Conservation (phyloP, 495 filamentous ascomycete species). For the Bacidia rubella region DNA sequence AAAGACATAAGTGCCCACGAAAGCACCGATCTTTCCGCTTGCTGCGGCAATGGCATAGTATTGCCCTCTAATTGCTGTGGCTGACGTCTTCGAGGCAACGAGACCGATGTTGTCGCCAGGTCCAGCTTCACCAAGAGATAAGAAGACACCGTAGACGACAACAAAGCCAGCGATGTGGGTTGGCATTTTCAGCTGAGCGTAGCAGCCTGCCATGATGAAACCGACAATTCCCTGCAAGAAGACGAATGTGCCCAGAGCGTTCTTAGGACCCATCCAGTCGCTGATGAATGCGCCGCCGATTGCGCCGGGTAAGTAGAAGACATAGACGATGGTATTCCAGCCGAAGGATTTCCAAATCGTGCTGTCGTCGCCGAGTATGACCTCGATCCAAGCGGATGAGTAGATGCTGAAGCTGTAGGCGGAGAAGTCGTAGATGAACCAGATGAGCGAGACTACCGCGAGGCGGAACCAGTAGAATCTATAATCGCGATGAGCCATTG, state of each 20-base stretch:
- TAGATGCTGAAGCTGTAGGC: slow-evolving; percentile 72
- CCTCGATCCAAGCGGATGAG: slow-evolving; percentile 51
- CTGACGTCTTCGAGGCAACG: slow-evolving; percentile 72
- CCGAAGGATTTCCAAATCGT: slow-evolving; percentile 65
- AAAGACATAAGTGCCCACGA: slow-evolving; percentile 77
- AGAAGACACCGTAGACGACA: slow-evolving; percentile 66
- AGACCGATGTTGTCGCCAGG: slow-evolving; percentile 89
- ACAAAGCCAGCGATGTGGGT: slow-evolving; percentile 62
- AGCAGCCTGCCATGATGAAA: slow-evolving; percentile 75
- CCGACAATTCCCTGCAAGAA: slow-evolving; percentile 60
- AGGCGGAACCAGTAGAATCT: slow-evolving; percentile 47
- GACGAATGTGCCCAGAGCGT: slow-evolving; percentile 55
- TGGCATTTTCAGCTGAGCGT: slow-evolving; percentile 45
- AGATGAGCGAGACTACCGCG: slow-evolving; percentile 60
- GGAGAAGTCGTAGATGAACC: slow-evolving; percentile 88
- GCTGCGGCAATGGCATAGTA: slow-evolving; percentile 88
- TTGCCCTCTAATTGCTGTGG: slow-evolving; percentile 74
- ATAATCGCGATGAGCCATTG: neutral
- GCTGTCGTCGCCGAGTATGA: slow-evolving; percentile 42
- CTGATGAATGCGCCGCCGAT: slow-evolving; percentile 58
- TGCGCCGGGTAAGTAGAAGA: slow-evolving; percentile 78
- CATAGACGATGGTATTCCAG: slow-evolving; percentile 72
- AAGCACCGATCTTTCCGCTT: slow-evolving; percentile 74
- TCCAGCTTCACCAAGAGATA: slow-evolving; percentile 69
- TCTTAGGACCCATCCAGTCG: slow-evolving; percentile 63